Base-by-base conservation (phyloP, 768 basidiomycete species). In the Suillus variegatus region DNA sequence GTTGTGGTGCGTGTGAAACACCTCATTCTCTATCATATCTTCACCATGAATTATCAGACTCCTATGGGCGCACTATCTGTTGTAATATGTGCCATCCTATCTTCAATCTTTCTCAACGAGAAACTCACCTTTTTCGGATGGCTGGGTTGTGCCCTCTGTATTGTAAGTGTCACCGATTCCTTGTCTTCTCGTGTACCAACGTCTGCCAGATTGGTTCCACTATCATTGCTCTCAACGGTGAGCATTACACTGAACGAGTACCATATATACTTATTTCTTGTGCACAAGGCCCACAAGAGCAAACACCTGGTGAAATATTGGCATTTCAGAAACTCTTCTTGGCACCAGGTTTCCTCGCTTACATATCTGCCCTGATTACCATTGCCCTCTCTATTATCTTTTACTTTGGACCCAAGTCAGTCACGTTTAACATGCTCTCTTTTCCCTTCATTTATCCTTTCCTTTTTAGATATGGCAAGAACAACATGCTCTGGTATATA, bases 61-160 rank as follows among this genome's bases (percentile, higher is more conserved):
- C 97, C 97, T 3, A 86, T 99, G 71, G 97, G 97, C 49, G 95
- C 97, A 9, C 86, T 99, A 63, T 95, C 95, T 22, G 97, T 99
- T 70, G 97, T 99, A 69, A 84, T 99, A 68, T 97, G 90, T 76
- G 95, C 96, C 60, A 91, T 97, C 41, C 80, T 98, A 20, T 96
- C 96, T 8, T 95, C 94, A 38, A 82, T 97, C 68, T 93, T 99
- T 80, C 90, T 99, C 71, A 88, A 96, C 57, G 97, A 98, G 76
- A 93, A 84, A 62, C 85, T 99, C 52, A 92, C 90, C 43, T 94
- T 98, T 78, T 99, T 99, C 74, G 97, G 97, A 58, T 98, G 96
- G 95, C 82, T 99, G 67, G 97, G 95, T 22, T 97, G 95, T 76
- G 86, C 81, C 18, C 85, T 99, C 20, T 97, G 94, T 78, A 94